Evolutionary conservation across 2,329 filamentous ascomycete species (phyloP).

Genomic region (Hymenoscyphus occultus): DNA sequence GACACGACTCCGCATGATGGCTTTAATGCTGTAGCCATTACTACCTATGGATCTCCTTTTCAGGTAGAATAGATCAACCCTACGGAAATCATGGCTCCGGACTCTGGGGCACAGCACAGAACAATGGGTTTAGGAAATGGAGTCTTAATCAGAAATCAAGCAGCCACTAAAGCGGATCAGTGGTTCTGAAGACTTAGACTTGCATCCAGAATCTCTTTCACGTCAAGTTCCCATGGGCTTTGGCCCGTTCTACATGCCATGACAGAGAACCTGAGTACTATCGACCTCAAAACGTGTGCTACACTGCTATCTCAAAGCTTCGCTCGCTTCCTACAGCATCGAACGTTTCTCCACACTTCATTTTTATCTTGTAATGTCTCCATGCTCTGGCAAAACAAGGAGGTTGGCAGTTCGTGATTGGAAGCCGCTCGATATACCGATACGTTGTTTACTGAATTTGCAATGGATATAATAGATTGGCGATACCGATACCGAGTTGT

Average conservation of each 20-base stretch:
- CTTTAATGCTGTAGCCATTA: no score
- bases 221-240: constrained; percentile 51
- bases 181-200: not conserved
- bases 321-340: constrained; percentile 40
- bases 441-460: constrained; percentile 1
- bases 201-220: not conserved
- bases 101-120: not conserved
- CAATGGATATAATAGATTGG: constrained; percentile 9
- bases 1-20: no score
- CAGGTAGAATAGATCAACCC: no score
- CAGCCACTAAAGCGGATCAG: not conserved
- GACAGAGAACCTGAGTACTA: constrained; percentile 53
- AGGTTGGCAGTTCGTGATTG: constrained; percentile 38
- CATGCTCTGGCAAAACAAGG: constrained; percentile 38
- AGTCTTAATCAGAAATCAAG: not conserved
- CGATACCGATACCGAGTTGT: constrained; percentile 28
- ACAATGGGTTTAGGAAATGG: not conserved
- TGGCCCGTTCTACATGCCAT: constrained; percentile 55
- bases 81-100: not conserved
- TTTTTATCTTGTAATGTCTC: constrained; percentile 49
- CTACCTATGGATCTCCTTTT: no score
- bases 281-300: no score
- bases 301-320: constrained; percentile 32
- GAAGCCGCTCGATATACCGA: constrained; percentile 54
- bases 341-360: constrained; percentile 49